Percentiles rank a stretch among this genome's conserved stretches.
Evolutionary conservation across 2,329 filamentous ascomycete genomes (phyloP).

Genomic region (Colletotrichum somersetense): DNA sequence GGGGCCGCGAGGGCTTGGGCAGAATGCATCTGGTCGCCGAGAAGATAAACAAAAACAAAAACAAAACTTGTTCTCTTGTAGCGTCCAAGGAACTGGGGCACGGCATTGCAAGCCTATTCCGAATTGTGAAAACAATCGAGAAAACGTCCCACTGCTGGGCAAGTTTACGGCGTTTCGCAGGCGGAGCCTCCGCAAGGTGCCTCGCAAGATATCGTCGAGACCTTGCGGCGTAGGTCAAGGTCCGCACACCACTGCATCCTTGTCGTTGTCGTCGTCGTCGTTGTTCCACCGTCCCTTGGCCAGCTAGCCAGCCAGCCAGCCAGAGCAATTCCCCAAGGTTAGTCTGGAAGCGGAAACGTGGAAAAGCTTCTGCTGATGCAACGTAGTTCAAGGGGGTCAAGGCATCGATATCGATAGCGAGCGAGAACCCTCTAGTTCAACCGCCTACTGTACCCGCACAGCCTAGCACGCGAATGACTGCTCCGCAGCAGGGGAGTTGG

Average conservation of each 20-base stretch:
- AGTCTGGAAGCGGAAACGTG: constrained; percentile 9
- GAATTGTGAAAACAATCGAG: constrained; percentile 8
- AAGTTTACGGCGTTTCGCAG: constrained; percentile 21
- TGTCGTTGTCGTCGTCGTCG: constrained; percentile 15
- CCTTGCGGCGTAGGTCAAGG: neutral
- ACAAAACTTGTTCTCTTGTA: constrained; percentile 1
- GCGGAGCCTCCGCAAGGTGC: constrained; percentile 29
- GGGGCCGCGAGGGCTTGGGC: neutral
- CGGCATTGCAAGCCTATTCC: neutral
- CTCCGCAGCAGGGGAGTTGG: neutral
- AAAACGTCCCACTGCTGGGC: neutral
- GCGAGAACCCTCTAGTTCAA: neutral
- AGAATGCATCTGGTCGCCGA: neutral
- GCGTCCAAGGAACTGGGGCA: neutral
- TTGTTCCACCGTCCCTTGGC: constrained; percentile 21
- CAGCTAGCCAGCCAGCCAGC: neutral
- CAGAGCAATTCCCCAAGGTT: constrained; percentile 7
- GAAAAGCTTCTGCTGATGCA: constrained; percentile 3
- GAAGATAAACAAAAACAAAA: neutral
- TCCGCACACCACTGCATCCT: constrained; percentile 24
- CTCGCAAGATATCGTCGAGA: constrained; percentile 11
- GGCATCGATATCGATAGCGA: neutral
- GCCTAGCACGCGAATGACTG: neutral
- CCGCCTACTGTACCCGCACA: neutral
- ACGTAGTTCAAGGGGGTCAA: neutral